Evolutionary conservation across 345 rosid species (phyloP), one percentile per base, ranked within the genome.

Genomic region (Populus ilicifolia): DNA sequence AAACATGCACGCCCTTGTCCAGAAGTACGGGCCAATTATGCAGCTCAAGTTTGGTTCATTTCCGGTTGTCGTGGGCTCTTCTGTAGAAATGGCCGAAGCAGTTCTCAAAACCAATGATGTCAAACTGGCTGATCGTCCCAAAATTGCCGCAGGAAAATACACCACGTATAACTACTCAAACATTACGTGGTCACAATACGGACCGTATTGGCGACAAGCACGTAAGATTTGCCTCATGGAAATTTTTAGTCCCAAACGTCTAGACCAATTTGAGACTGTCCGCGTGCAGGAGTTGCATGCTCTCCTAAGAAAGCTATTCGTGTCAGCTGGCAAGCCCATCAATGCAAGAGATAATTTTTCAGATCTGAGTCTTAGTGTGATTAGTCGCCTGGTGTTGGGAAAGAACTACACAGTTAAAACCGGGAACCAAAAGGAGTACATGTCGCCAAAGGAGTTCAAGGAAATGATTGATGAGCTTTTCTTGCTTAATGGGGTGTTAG

Each of bases 381-480:
- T 89, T 5, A 86, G 93, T 73, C 81, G 92, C 29, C 86, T 91
- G 90, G 95, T 88, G 6, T 30, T 89, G 1, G 95, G 95, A 70
- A 89, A 85, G 75, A 91, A 87, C 29, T 91, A 88, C 83, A 85
- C 91, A 1, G 85, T 74, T 10, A 48, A 73, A 73, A 46, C 29
- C 0, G 84, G 78, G 18, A 76, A 67, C 27, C 71, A 39, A 0
- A 62, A 81, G 8, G 86, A 83, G 71, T 79, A 85, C 4, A 87
- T 89, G 79, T 77, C 84, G 1, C 87, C 93, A 1, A 79, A 85
- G 66, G 92, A 91, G 85, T 90, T 87, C 75, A 90, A 87, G 86
- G 86, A 84, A 73, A 91, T 91, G 92, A 75, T 91, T 5, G 91
- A 91, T 33, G 93, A 91, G 83, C 73, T 88, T 80, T 89, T 91